Evolutionary conservation across 352 stramenopile species (phyloP), one percentile per base, ranked within the genome.

Genomic region (Globisporangium paddicum): DNA sequence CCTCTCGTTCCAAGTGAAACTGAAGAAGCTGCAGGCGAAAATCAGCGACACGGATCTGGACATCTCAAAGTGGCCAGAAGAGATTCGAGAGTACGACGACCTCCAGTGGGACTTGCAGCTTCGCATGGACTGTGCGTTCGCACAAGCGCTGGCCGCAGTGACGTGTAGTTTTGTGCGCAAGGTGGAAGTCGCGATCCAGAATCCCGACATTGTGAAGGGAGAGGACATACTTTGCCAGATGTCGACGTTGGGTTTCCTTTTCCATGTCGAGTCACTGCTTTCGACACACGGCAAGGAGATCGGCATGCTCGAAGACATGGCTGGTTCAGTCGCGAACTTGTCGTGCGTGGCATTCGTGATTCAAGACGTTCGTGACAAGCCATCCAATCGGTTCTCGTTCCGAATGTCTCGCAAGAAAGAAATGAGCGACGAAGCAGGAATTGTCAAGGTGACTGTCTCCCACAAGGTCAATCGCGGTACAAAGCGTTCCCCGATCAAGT

Each of bases 281-380:
- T 97, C 86, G 63, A 97, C 96, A 6, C 91, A 97, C 47, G 95
- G 95, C 52, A 98, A 98, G 62, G 96, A 99, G 66, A 87, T 98
- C 30, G 92, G 91, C 26, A 99, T 99, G 96, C 75, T 99, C 13
- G 81, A 97, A 71, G 90, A 97, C 69, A 90, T 97, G 77, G 81
- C 78, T 8, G 90, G 82, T 14, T 63, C 89, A 0, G 67, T 95
- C 9, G 83, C 90, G 32, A 80, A 90, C 58, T 50, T 97, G n/a
- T 87, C 72, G 38, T 91, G 79, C 42, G 84, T 96, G 5, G 77
- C 82, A n/a, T 96, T 96, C 62, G 79, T 93, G 45, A 75, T 96
- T 16, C 75, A 93, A 60, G 86, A 95, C 52, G 71, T 93, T 9
- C 82, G 83, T n/a, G 86, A 95, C 58, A 92, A 90, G 52, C 86